Evolutionary conservation across 2,329 filamentous ascomycete species (phyloP), one percentile per base, ranked within the genome.

Genomic region (Clarireedia paspali): DNA sequence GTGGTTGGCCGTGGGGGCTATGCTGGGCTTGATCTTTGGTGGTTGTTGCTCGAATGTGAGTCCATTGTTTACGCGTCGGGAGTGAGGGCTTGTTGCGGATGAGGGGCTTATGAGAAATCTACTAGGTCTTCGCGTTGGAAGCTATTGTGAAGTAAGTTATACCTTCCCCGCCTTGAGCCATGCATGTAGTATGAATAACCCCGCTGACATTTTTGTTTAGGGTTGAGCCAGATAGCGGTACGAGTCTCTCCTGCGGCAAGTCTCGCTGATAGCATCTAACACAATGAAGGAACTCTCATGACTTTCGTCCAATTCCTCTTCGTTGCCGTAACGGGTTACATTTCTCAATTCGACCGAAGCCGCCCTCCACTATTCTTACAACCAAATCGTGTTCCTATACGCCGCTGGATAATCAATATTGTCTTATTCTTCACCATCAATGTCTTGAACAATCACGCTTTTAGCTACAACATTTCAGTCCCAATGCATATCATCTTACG

Each of bases 401-500:
- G 79, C 48, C 87, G 89, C 68, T 97, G 94, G 91, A 69, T 89
- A 50, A 77, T 92, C 66, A 96, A 95, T 68, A 96, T 96, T 44
- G 75, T 87, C 4, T 81, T 96, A 64, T 97, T 97, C 73, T 94
- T 95, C 70, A 81, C 82, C 60, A 94, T 99, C 73, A 99, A 97
- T 66, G 83, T 97, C 57, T 75, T 99, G 68, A 99, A 99, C 74
- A 99, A 99, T 67, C 92, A 92, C 77, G 94, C 92, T 6, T 99
- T 99, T 71, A 91, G 90, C 60, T 99, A 96, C 74, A 85, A 91
- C 64, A 97, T 99, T 56, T 96, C 91, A 6, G 90, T 99, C 0
- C 94, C 94, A 1, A 84, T 99, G 49, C 94, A 99, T 69, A 99
- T 99, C 65, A 97, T 99, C 63, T 77, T 99, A 30, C 84, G 94